Evolutionary conservation across 805 yeast genomes (phyloP), one percentile per base, ranked within the genome.

Genomic region (Komagataella phaffii): DNA sequence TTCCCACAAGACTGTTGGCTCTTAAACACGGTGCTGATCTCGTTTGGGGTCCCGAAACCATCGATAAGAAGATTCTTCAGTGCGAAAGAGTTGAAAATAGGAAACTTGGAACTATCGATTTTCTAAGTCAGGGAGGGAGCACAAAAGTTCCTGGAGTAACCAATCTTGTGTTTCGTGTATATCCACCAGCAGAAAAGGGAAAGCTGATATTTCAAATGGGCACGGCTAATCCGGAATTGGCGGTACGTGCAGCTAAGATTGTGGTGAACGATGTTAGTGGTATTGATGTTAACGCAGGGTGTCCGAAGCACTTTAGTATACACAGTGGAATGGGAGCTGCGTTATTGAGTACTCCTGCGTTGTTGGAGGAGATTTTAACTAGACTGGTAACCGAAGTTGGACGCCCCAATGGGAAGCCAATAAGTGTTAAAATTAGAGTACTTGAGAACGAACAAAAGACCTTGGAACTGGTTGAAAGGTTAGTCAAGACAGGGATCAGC

Each of bases 271-370:
- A 93, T 64, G 98, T 93, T 2, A 89, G 80, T 56, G 98, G 95
- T 7, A 85, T 93, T 4, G 99, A 93, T 63, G 75, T 93, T 53
- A 93, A 93, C 64, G 88, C 96, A 24, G 99, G 99, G 4, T 93
- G 99, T 67, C 99, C 99, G 3, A 93, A 91, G 64, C 97, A 89
- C 58, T 93, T 93, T 61, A 85, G 95, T 1, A 75, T 89, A 2
- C 99, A 93, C 65, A 75, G 95, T 0, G 99, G 99, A 1, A 93
- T 93, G 98, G 99, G 99, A 4, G 96, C 98, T 2, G 97, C 96
- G 0, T 70, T 93, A 48, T 70, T 93, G 52, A 71, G 74, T 36
- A 87, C 90, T 0, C 97, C 98, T 0, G 96, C 87, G 47, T 68
- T 78, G 44, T 71, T 93, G 17, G 85, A 83, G 56, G 73, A 74